phyloP scores from a whole-genome alignment of 352 stramenopile species.

The Hyaloperonospora brassicae region DNA sequence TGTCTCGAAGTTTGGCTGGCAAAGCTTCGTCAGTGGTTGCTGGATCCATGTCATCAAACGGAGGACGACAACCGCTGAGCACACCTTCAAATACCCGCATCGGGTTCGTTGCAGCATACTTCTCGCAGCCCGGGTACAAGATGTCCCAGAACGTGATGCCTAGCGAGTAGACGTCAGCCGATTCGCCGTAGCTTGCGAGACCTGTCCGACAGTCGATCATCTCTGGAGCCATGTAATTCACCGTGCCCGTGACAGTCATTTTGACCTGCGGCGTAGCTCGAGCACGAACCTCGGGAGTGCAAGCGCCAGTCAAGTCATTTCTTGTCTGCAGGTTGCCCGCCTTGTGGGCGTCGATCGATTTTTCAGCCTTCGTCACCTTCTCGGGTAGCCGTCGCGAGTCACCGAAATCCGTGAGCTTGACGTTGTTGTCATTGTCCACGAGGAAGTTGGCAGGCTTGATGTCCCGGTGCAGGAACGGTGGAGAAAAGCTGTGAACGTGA shows the following conservation, averaged over 20 bases:
- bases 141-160: conserved; percentile 75
- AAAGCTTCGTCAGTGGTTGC: conserved; percentile 13
- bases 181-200: conserved; percentile 46
- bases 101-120: conserved; percentile 38
- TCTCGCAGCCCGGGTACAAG: conserved; percentile 36
- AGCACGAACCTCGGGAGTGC: background rate
- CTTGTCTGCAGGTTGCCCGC: conserved; percentile 8
- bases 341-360: background rate
- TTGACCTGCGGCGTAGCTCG: conserved; percentile 24
- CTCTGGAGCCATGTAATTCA: conserved; percentile 75
- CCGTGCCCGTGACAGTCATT: conserved; percentile 63
- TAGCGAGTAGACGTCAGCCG: conserved; percentile 65
- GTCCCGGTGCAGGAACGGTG: conserved; percentile 55
- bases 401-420: conserved; percentile 67
- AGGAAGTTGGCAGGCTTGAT: conserved; percentile 65
- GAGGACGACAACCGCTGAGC: conserved; percentile 36
- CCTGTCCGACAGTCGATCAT: conserved; percentile 48
- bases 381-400: conserved; percentile 43
- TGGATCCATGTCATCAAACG: conserved; percentile 22
- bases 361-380: conserved; percentile 5
- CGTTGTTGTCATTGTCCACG: conserved; percentile 35
- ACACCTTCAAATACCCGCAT: conserved; percentile 48
- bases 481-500: conserved; percentile 59
- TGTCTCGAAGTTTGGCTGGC: conserved; percentile 37
- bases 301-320: conserved; percentile 10